phyloP scores from a whole-genome alignment of 495 filamentous ascomycete genomes.

The Astrothelium subdiscretum region DNA sequence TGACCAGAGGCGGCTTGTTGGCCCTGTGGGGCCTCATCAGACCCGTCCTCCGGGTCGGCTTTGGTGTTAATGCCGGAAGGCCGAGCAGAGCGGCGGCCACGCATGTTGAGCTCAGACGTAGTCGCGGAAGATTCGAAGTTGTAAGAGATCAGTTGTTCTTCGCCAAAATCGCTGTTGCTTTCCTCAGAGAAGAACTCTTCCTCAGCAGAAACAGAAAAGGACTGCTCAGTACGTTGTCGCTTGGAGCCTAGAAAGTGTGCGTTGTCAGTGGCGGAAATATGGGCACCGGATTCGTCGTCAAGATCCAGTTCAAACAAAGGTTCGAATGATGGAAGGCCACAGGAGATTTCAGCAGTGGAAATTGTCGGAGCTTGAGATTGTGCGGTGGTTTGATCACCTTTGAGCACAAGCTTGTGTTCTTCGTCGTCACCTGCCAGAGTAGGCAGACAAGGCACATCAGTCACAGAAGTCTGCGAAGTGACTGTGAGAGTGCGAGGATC shows the following conservation, averaged over 20 bases:
- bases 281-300: constrained; percentile 77
- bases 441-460: constrained; percentile 57
- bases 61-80: background rate
- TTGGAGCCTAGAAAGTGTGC: constrained; percentile 59
- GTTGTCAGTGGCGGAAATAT: constrained; percentile 45
- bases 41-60: background rate
- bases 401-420: constrained; percentile 61
- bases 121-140: constrained; percentile 1
- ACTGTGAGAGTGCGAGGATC: constrained; percentile 89
- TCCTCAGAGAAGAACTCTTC: constrained; percentile 68
- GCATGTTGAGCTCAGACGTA: background rate
- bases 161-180: constrained; percentile 65
- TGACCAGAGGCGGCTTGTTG: constrained; percentile 26
- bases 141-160: constrained; percentile 40
- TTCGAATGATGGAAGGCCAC: constrained; percentile 62
- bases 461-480: constrained; percentile 42
- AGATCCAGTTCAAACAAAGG: constrained; percentile 86
- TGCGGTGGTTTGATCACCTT: constrained; percentile 40
- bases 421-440: constrained; percentile 66
- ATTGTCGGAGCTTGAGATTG: constrained; percentile 41
- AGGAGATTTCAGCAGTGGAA: constrained; percentile 21
- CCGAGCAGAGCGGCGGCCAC: background rate
- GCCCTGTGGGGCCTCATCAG: background rate
- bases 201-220: constrained; percentile 34
- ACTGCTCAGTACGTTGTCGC: constrained; percentile 59